phyloP scores from a whole-genome alignment of 345 rosid genomes.

The Lumnitzera racemosa region DNA sequence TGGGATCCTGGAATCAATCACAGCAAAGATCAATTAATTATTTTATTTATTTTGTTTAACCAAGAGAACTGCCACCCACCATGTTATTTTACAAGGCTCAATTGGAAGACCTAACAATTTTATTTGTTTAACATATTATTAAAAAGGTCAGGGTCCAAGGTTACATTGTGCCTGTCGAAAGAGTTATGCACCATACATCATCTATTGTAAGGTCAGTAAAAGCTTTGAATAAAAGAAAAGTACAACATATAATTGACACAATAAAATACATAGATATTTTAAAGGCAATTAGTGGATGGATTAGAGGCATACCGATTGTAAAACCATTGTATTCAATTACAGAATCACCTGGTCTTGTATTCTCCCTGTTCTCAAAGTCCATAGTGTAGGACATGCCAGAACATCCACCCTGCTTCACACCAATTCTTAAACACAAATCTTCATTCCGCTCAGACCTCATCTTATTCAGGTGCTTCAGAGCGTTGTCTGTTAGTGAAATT shows the following conservation, averaged over 20 bases:
- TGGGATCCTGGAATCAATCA: too few relatives aligned
- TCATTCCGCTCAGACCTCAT: slow-evolving; percentile 66
- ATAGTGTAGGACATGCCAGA: slow-evolving; percentile 95
- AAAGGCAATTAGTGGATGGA: not conserved
- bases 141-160: too few relatives aligned
- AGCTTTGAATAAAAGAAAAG: not conserved
- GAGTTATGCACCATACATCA: too few relatives aligned
- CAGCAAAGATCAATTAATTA: too few relatives aligned
- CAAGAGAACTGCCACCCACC: too few relatives aligned
- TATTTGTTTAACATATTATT: too few relatives aligned
- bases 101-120: too few relatives aligned
- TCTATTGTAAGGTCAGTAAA: too few relatives aligned
- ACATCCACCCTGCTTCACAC: slow-evolving; percentile 93
- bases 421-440: slow-evolving; percentile 85
- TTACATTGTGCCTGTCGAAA: too few relatives aligned
- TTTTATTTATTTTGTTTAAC: too few relatives aligned
- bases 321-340: slow-evolving; percentile 68
- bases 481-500: slow-evolving; percentile 59
- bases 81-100: too few relatives aligned
- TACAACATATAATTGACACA: not conserved
- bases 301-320: slow-evolving; percentile 49
- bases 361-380: slow-evolving; percentile 71
- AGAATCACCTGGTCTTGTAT: slow-evolving; percentile 76
- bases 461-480: slow-evolving; percentile 72
- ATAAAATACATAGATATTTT: not conserved